Percentiles rank a stretch among this genome's conserved stretches.
These are phyloP conservation scores for Scutellaria baicalensis DNA, from an alignment of 257 asterid species.

Conservation along the genomic window DNA sequence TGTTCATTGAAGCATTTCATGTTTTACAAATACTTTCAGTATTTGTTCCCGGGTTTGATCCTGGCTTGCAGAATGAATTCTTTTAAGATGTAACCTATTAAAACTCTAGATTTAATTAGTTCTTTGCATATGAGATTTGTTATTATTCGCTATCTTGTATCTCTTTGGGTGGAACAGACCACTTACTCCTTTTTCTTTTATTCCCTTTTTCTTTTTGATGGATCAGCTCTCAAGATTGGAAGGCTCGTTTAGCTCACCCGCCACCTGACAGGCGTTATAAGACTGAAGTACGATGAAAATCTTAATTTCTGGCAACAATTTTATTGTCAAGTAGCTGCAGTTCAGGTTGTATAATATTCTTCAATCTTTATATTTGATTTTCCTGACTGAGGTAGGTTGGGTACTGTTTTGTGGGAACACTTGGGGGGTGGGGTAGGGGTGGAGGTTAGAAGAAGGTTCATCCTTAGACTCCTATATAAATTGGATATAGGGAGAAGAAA, in stretches of 20 bases:
- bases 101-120: background rate
- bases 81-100: background rate
- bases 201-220: background rate
- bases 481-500: background rate
- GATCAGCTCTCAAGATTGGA: conserved; percentile 26
- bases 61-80: background rate
- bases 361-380: background rate
- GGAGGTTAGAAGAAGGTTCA: too few relatives aligned
- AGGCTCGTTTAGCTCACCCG: conserved; percentile 11
- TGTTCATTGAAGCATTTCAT: background rate
- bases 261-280: conserved; percentile 18
- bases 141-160: background rate
- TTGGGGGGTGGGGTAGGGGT: background rate
- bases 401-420: background rate
- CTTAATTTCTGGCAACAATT: background rate
- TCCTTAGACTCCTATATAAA: background rate
- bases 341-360: background rate
- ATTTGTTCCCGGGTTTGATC: background rate
- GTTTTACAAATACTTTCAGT: background rate
- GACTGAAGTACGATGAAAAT: conserved; percentile 18
- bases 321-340: background rate
- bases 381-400: background rate
- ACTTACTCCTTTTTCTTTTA: background rate
- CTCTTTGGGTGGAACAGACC: background rate
- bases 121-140: background rate